Conservation (phyloP, 805 yeast genomes). For the Teunomyces panamensis region DNA sequence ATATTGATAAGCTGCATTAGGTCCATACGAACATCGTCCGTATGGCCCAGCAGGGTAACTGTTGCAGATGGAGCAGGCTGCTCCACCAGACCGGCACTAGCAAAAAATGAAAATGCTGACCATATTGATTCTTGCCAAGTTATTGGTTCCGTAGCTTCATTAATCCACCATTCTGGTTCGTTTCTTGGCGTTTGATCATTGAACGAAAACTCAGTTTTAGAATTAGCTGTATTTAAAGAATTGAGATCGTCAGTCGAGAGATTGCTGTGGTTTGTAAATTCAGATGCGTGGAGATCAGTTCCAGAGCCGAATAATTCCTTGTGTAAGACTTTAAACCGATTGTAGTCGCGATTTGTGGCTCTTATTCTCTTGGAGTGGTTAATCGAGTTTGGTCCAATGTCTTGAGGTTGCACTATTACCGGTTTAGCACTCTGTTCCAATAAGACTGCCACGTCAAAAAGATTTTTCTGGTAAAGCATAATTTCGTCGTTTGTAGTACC, state of each 20-base stretch:
- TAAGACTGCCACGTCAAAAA: conserved; percentile 47
- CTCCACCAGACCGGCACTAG: conserved; percentile 65
- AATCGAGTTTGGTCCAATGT: conserved; percentile 6
- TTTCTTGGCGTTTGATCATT: conserved; percentile 5
- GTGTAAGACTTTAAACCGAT: conserved; percentile 33
- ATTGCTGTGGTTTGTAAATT: conserved; percentile 12
- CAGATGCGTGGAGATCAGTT: not conserved
- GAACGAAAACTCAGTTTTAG: conserved; percentile 10
- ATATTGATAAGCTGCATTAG: conserved; percentile 24
- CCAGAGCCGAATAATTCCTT: conserved; percentile 12
- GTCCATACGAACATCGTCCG: conserved; percentile 10
- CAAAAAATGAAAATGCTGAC: conserved; percentile 84
- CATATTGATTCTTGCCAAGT: conserved; percentile 60
- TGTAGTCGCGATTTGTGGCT: conserved; percentile 37
- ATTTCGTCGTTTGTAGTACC: conserved; percentile 70
- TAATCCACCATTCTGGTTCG: conserved; percentile 45
- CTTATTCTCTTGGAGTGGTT: conserved; percentile 14
- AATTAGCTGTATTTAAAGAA: conserved; percentile 29
- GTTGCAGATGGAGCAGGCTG: not conserved
- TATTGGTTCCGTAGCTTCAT: conserved; percentile 42
- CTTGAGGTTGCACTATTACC: conserved; percentile 8
- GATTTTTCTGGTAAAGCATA: conserved; percentile 47
- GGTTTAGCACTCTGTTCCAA: conserved; percentile 16
- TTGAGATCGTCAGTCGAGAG: conserved; percentile 25
- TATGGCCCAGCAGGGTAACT: not conserved